Conservation (phyloP, 805 yeast species). For the Wickerhamomyces pijperi region DNA sequence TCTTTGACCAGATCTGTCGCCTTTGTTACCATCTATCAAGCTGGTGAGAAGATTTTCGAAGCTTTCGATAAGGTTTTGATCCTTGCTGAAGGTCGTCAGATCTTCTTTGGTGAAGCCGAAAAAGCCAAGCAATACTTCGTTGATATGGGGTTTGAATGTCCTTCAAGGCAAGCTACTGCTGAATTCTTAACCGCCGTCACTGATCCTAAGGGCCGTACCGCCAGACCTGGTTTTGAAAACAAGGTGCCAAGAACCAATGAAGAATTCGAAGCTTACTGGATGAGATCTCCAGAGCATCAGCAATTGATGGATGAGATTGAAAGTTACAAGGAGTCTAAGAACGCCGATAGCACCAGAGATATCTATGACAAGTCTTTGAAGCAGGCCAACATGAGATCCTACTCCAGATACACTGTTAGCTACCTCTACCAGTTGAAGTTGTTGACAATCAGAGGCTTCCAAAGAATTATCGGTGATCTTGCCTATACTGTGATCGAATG, state of each 20-base stretch:
- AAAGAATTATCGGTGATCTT: slow-evolving; percentile 37
- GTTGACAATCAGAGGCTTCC: slow-evolving; percentile 21
- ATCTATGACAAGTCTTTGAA: slow-evolving; percentile 32
- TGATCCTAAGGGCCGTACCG: slow-evolving; percentile 49
- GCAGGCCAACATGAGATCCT: slow-evolving; percentile 31
- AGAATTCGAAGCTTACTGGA: slow-evolving; percentile 55
- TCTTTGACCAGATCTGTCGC: slow-evolving; percentile 41
- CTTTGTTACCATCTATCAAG: slow-evolving; percentile 60
- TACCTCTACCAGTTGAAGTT: slow-evolving; percentile 37
- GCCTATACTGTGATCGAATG: slow-evolving; percentile 31
- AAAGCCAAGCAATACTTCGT: slow-evolving; percentile 48
- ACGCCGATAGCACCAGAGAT: slow-evolving; percentile 26
- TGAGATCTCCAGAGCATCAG: slow-evolving; percentile 32
- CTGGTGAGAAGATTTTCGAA: slow-evolving; percentile 55
- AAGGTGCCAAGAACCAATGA: slow-evolving; percentile 49
- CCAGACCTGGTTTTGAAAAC: slow-evolving; percentile 35
- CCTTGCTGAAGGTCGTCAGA: slow-evolving; percentile 48
- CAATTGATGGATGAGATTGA: slow-evolving; percentile 24
- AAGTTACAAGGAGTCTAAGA: neutral
- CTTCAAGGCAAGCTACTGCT: slow-evolving; percentile 57
- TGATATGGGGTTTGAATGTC: slow-evolving; percentile 55
- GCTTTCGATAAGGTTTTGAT: slow-evolving; percentile 54
- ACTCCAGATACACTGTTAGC: slow-evolving; percentile 43
- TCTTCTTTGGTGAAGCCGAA: slow-evolving; percentile 50
- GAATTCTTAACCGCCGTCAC: slow-evolving; percentile 64